Conservation (phyloP, 306 rosid species). For the Spatholobus suberectus region DNA sequence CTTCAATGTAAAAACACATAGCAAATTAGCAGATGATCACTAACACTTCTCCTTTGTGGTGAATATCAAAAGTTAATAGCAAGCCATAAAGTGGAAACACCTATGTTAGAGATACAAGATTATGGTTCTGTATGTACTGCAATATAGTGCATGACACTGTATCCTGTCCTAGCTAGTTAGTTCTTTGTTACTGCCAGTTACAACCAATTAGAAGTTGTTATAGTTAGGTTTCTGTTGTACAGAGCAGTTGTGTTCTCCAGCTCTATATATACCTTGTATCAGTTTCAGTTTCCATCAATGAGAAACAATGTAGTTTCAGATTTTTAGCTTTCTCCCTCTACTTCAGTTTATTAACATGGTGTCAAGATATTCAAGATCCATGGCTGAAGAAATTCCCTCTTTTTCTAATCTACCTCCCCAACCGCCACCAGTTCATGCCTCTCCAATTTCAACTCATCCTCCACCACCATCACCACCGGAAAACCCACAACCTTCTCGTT, state of each 20-base stretch:
- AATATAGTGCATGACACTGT: not conserved
- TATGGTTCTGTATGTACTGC: not conserved
- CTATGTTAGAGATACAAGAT: not conserved
- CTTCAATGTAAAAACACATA: not conserved
- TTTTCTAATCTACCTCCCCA: not conserved
- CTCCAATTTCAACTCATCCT: not conserved
- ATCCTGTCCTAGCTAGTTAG: not conserved
- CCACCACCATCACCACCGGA: not conserved
- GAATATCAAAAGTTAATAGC: constrained; percentile 21
- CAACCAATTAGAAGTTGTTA: not conserved
- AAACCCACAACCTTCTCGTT: not conserved
- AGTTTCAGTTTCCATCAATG: not conserved
- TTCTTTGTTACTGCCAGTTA: not conserved
- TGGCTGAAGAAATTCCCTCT: not conserved
- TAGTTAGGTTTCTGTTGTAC: not conserved
- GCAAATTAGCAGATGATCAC: not conserved
- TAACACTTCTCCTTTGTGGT: not conserved
- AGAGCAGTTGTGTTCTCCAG: not conserved
- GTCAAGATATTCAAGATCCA: not conserved
- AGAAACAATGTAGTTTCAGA: not conserved
- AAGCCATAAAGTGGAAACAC: not conserved
- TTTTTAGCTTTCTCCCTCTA: not conserved
- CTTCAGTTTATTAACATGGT: not conserved
- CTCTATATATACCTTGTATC: not conserved
- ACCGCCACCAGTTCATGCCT: not conserved